Evolutionary conservation across 805 yeast genomes (phyloP).

Genomic region (Lipomyces sp.): DNA sequence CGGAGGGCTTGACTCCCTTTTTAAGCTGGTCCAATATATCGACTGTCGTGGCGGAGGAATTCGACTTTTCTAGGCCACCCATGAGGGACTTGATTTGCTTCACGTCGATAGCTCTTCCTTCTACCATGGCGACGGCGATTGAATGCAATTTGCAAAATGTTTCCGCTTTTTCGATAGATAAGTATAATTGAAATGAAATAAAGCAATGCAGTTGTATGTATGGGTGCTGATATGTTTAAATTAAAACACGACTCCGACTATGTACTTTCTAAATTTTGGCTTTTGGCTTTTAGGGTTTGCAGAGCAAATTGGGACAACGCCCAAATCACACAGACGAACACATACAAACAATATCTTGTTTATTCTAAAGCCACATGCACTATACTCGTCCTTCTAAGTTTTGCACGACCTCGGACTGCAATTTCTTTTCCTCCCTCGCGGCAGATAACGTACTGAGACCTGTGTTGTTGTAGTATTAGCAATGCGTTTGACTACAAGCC

Average conservation of each 20-base stretch:
- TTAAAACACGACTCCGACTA: too few species aligned
- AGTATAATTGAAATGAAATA: too few species aligned
- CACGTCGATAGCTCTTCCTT: slow-evolving; percentile 14
- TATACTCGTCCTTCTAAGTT: slow-evolving; percentile 32
- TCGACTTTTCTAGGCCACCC: slow-evolving; percentile 68
- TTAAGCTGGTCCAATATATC: slow-evolving; percentile 65
- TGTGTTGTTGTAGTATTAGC: not conserved
- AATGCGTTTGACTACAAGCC: not conserved
- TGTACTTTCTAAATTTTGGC: too few species aligned
- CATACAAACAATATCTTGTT: too few species aligned
- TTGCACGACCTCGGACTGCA: slow-evolving; percentile 45
- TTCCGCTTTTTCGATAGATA: too few species aligned
- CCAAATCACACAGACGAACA: too few species aligned
- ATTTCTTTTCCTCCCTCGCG: slow-evolving; percentile 40
- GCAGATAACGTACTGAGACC: slow-evolving; percentile 38
- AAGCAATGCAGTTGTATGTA: too few species aligned
- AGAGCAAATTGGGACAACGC: too few species aligned
- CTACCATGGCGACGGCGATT: not conserved
- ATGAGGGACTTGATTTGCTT: slow-evolving; percentile 67
- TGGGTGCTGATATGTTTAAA: too few species aligned
- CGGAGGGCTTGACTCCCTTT: slow-evolving; percentile 77
- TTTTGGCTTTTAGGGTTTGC: too few species aligned
- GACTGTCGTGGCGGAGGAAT: slow-evolving; percentile 59
- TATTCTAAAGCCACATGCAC: too few species aligned
- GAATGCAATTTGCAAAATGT: not conserved